Percentiles rank a stretch among this genome's conserved stretches.
Evolutionary conservation across 495 filamentous ascomycete genomes (phyloP).

Genomic region (Hypoxylon perforatum): DNA sequence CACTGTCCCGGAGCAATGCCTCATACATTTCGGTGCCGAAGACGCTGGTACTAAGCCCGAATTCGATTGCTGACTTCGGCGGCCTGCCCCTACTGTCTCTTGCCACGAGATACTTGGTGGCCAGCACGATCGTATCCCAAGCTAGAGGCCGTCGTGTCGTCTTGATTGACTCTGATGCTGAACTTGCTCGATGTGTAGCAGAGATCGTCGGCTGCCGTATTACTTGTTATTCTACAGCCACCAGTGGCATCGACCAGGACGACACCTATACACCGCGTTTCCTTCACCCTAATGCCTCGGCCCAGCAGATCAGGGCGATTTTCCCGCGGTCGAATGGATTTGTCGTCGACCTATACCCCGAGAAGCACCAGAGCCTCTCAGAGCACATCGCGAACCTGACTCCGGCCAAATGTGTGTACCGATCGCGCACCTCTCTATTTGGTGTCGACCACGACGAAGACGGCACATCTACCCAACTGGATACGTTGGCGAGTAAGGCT

Average conservation of each 20-base stretch:
- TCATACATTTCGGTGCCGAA: constrained; percentile 42
- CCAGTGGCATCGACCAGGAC: constrained; percentile 22
- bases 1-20: constrained; percentile 44
- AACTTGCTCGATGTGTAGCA: constrained; percentile 43
- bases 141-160: constrained; percentile 28
- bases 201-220: constrained; percentile 31
- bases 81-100: constrained; percentile 27
- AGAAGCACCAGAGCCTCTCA: constrained; percentile 35
- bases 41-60: neutral
- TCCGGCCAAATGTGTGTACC: constrained; percentile 41
- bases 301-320: constrained; percentile 41
- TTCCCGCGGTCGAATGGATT: constrained; percentile 34
- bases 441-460: neutral
- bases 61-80: neutral
- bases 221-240: constrained; percentile 25
- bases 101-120: constrained; percentile 43
- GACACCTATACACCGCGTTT: constrained; percentile 7
- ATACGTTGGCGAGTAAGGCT: neutral
- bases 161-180: constrained; percentile 50
- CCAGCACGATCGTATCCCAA: constrained; percentile 23
- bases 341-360: constrained; percentile 48
- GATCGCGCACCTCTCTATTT: constrained; percentile 20
- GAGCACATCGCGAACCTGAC: constrained; percentile 32
- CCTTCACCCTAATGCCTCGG: constrained; percentile 40
- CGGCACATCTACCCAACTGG: neutral